phyloP scores from a whole-genome alignment of 305 asterid genomes.

The Andrographis paniculata region DNA sequence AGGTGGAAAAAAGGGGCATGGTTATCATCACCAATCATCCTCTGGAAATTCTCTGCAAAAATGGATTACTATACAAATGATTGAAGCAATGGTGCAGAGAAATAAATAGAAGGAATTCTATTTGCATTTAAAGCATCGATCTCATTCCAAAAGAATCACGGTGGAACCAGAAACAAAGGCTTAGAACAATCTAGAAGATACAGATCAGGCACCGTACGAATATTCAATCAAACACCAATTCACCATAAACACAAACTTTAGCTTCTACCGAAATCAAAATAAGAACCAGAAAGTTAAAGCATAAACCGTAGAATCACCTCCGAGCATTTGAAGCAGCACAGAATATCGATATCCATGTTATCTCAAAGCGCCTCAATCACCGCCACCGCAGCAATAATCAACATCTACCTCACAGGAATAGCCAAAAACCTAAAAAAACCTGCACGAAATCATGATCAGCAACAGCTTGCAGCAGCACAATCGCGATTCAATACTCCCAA shows the following conservation, averaged over 20 bases:
- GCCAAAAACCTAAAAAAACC: slow-evolving; percentile 36
- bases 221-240: slow-evolving; percentile 12
- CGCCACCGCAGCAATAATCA: slow-evolving; percentile 38
- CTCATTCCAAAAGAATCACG: too few species aligned
- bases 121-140: not conserved
- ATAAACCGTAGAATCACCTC: slow-evolving; percentile 34
- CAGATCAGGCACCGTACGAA: too few species aligned
- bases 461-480: slow-evolving; percentile 13
- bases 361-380: slow-evolving; percentile 28
- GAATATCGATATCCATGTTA: slow-evolving; percentile 50
- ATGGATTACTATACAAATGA: too few species aligned
- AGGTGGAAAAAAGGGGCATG: too few species aligned
- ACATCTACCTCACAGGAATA: slow-evolving; percentile 38
- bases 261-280: not conserved
- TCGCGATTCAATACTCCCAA: slow-evolving; percentile 23
- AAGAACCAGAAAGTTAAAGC: slow-evolving; percentile 1
- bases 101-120: too few species aligned
- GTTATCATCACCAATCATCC: too few species aligned
- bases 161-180: not conserved
- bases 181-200: slow-evolving; percentile 19
- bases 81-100: too few species aligned
- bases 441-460: slow-evolving; percentile 28
- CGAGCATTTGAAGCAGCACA: slow-evolving; percentile 54
- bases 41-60: too few species aligned
- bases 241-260: slow-evolving; percentile 13